These are phyloP conservation scores for Pythium phragmiticola DNA, from an alignment of 352 stramenopile species.

Conservation along the genomic window DNA sequence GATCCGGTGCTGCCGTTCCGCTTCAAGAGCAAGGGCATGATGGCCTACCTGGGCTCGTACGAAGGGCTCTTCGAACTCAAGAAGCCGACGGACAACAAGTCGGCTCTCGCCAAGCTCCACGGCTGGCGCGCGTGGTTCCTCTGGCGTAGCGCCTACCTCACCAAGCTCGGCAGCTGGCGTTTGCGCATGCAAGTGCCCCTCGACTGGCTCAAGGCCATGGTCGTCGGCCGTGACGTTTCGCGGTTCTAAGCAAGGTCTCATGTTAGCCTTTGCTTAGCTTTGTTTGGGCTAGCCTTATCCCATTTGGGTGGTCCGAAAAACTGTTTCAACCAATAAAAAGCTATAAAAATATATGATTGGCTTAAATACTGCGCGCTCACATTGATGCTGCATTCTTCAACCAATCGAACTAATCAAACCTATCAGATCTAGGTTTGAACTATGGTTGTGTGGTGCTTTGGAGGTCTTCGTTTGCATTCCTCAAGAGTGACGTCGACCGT, in stretches of 20 bases:
- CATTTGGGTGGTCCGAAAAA: constrained; percentile 17
- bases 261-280: neutral
- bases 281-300: neutral
- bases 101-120: constrained; percentile 53
- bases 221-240: constrained; percentile 95
- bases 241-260: constrained; percentile 56
- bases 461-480: constrained; percentile 14
- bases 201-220: constrained; percentile 96
- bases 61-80: constrained; percentile 89
- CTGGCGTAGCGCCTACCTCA: constrained; percentile 95
- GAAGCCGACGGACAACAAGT: constrained; percentile 38
- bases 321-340: constrained; percentile 14
- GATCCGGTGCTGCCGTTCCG: constrained; percentile 54
- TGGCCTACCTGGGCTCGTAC: constrained; percentile 94
- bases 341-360: constrained; percentile 9
- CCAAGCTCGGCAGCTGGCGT: constrained; percentile 92
- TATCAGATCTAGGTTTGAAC: constrained; percentile 1
- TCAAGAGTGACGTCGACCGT: constrained; percentile 24
- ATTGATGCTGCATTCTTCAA: constrained; percentile 2
- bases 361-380: neutral
- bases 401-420: constrained; percentile 24
- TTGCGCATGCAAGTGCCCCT: constrained; percentile 95
- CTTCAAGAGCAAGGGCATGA: constrained; percentile 88
- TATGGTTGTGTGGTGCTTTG: constrained; percentile 22
- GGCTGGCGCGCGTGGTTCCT: constrained; percentile 91